Percentiles rank a stretch among this genome's conserved stretches.
Conservation (phyloP, 2,329 filamentous ascomycete genomes). For the Cytospora mali region DNA sequence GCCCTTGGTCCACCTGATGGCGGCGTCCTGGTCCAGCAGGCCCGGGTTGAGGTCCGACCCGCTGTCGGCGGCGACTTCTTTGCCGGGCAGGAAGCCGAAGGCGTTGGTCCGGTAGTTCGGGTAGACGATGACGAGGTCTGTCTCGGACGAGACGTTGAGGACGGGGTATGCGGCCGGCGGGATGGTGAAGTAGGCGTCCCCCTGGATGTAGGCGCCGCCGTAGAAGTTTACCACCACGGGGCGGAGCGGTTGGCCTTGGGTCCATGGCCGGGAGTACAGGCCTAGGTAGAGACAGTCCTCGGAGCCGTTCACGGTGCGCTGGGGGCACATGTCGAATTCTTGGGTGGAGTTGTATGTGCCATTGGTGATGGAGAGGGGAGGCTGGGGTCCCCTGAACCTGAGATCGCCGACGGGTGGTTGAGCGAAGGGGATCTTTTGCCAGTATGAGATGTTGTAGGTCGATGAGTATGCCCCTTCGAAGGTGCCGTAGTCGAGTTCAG, state of each 20-base stretch:
- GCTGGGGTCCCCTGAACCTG: conserved; percentile 63
- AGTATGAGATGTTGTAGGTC: conserved; percentile 60
- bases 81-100: conserved; percentile 57
- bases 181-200: conserved; percentile 55
- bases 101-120: conserved; percentile 60
- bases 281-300: conserved; percentile 66
- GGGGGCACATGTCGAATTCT: conserved; percentile 60
- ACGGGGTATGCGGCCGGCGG: conserved; percentile 61
- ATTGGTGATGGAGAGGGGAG: conserved; percentile 49
- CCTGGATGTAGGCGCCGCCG: conserved; percentile 64
- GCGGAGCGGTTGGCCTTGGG: conserved; percentile 43
- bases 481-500: conserved; percentile 50
- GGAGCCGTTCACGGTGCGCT: conserved; percentile 57
- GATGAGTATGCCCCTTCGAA: conserved; percentile 56
- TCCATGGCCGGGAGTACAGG: conserved; percentile 62
- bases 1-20: conserved; percentile 50
- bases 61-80: conserved; percentile 46
- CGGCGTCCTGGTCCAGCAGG: conserved; percentile 53
- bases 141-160: conserved; percentile 54
- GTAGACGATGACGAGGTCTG: conserved; percentile 50
- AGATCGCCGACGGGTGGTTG: conserved; percentile 60
- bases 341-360: conserved; percentile 58
- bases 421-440: conserved; percentile 63
- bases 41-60: conserved; percentile 54
- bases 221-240: conserved; percentile 64